phyloP scores from a whole-genome alignment of 352 stramenopile species.

The Phytopythium vexans region DNA sequence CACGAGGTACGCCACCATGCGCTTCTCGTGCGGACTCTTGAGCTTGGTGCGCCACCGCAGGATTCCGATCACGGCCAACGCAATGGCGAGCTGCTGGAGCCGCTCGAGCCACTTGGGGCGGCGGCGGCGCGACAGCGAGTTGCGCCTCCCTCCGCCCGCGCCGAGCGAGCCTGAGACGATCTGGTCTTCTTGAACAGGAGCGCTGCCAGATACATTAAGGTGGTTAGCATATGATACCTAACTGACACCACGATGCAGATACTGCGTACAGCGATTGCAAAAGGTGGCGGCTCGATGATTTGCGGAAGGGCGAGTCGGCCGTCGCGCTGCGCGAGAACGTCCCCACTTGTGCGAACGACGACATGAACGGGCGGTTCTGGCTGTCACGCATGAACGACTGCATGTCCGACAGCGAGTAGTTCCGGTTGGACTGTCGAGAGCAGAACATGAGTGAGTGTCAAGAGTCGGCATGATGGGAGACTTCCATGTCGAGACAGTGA shows the following conservation, averaged over 20 bases:
- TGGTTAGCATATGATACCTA: too few species aligned
- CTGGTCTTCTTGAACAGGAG: constrained; percentile 61
- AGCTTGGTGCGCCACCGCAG: constrained; percentile 48
- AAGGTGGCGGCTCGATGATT: constrained; percentile 45
- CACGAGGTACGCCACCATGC: constrained; percentile 57
- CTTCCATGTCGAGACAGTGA: background rate
- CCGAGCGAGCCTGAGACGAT: background rate
- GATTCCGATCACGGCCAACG: constrained; percentile 33
- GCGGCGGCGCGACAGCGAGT: constrained; percentile 14
- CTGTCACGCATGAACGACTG: constrained; percentile 63
- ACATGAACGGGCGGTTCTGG: constrained; percentile 40
- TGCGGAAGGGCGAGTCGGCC: constrained; percentile 51
- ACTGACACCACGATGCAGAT: constrained; percentile 5
- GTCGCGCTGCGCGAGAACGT: constrained; percentile 36
- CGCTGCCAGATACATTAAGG: constrained; percentile 16
- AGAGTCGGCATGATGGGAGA: background rate
- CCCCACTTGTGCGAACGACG: constrained; percentile 33
- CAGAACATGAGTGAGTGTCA: background rate
- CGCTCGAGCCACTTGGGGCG: constrained; percentile 27
- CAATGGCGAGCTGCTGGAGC: constrained; percentile 34
- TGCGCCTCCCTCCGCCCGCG: constrained; percentile 22
- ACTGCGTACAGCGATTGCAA: constrained; percentile 25
- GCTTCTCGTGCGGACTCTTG: constrained; percentile 47
- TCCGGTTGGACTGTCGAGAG: constrained; percentile 59
- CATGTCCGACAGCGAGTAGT: constrained; percentile 84